phyloP scores from a whole-genome alignment of 106 monocot genomes.

The Cymbidium sinense region DNA sequence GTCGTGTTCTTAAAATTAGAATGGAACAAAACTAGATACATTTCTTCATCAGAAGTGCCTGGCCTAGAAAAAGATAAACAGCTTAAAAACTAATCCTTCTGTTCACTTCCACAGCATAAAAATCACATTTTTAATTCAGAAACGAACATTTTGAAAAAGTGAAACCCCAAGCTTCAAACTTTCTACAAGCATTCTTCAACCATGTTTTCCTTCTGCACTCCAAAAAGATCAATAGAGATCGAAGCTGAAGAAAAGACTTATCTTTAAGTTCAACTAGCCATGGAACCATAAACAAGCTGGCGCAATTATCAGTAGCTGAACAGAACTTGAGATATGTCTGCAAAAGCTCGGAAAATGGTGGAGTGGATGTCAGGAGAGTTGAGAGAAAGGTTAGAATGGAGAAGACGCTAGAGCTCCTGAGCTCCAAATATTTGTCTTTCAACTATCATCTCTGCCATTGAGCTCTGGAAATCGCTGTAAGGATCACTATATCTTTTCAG shows the following conservation, averaged over 20 bases:
- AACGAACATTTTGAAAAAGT: neutral
- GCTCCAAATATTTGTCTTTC: conserved; percentile 20
- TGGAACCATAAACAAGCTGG: neutral
- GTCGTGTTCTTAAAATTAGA: too few relatives aligned
- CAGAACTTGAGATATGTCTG: conserved; percentile 37
- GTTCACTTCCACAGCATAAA: neutral
- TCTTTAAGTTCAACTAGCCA: neutral
- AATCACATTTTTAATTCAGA: neutral
- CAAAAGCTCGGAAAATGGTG: conserved; percentile 43
- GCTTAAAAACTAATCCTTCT: neutral
- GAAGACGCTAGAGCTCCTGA: conserved; percentile 25
- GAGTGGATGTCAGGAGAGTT: conserved; percentile 30
- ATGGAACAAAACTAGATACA: neutral
- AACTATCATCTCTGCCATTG: conserved; percentile 79
- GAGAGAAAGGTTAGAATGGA: conserved; percentile 28
- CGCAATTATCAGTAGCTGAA: conserved; percentile 1
- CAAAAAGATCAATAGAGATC: neutral
- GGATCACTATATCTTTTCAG: conserved; percentile 51
- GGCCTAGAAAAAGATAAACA: neutral
- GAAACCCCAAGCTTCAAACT: too few relatives aligned
- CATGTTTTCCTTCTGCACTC: neutral
- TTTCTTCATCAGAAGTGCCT: neutral
- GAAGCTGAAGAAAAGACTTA: conserved; percentile 1
- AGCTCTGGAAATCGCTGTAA: conserved; percentile 58
- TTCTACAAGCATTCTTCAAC: conserved; percentile 2